phyloP scores from a whole-genome alignment of 176 grass and related monocot genomes.

The Neostapfia colusana region DNA sequence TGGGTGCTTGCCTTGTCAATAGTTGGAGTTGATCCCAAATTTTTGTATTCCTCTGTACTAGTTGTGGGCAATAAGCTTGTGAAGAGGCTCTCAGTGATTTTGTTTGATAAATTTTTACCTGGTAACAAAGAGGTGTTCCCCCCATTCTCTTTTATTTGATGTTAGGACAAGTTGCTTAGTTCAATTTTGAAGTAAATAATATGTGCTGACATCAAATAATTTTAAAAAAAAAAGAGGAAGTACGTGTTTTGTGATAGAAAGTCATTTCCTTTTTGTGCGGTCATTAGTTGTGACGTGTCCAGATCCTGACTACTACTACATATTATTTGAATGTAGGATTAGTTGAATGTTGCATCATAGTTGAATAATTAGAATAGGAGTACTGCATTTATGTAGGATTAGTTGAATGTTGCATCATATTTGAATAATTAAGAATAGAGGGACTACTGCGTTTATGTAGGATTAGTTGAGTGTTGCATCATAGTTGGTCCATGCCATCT shows the following conservation, averaged over 20 bases:
- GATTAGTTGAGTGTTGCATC: constrained; percentile 23
- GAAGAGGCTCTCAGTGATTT: background rate
- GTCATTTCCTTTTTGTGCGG: background rate
- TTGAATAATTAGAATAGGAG: background rate
- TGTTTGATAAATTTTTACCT: background rate
- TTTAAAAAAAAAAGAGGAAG: no score
- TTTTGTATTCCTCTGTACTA: background rate
- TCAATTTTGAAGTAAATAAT: no score
- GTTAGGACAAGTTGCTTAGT: no score
- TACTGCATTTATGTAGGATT: no score
- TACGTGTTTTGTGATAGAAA: no score
- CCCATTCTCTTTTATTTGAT: no score
- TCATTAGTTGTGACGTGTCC: background rate
- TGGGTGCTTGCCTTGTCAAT: background rate
- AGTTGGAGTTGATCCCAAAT: background rate
- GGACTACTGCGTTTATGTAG: background rate
- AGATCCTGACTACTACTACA: background rate
- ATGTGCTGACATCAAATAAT: background rate
- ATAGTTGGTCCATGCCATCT: background rate
- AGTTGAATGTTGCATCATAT: no score
- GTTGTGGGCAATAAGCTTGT: background rate
- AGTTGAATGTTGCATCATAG: constrained; percentile 21
- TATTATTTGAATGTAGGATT: background rate
- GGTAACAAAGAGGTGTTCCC: background rate
- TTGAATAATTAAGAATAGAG: no score